Evolutionary conservation across 2,329 filamentous ascomycete genomes (phyloP), one percentile per base, ranked within the genome.

Genomic region (Microsporum ferrugineum): DNA sequence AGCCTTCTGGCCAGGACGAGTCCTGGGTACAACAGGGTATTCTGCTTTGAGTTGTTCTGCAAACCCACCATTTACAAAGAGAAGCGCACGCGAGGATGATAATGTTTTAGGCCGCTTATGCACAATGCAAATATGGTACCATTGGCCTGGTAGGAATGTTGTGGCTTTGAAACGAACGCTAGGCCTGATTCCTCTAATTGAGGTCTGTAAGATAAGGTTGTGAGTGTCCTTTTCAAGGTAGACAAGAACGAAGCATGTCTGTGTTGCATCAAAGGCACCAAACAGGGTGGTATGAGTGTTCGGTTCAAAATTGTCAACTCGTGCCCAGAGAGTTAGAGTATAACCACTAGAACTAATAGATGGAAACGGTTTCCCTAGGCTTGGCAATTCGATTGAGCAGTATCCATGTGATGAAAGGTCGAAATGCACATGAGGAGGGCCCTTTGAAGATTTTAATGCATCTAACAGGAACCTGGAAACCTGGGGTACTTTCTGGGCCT

Each of bases 161-260:
- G 86, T 83, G 1, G 88, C 88, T 72, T 94, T 95, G 79, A 99
- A 99, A 61, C 94, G 85, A 55, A 99, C 89, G 73, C 92, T 97
- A 2, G 94, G 92, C 62, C 88, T 84, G 59, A 85, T 81, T 6
- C 91, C 91, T 59, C 85, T 89, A 63, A 97, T 88, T 17, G 94
- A 96, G 5, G 95, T 97, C 75, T 99, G 94, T 4, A 99, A 78
- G 66, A 99, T 99, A 66, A 99, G 88, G 74, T 96, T 94, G 63
- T 84, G 88, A 1, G 90, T 95, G 71, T 96, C 91, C 70, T 88
- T 91, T 72, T 99, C 95, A 43, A 99, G 80, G 70, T 99, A 99
- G 63, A 91, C 86, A 67, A 99, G 84, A 39, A 99, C 77, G 69
- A 99, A 99, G 73, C 94, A 99, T 3, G 89, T 90, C 72, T 97